Evolutionary conservation across 2,329 filamentous ascomycete genomes (phyloP).

Genomic region (Fonsecaea pedrosoi): DNA sequence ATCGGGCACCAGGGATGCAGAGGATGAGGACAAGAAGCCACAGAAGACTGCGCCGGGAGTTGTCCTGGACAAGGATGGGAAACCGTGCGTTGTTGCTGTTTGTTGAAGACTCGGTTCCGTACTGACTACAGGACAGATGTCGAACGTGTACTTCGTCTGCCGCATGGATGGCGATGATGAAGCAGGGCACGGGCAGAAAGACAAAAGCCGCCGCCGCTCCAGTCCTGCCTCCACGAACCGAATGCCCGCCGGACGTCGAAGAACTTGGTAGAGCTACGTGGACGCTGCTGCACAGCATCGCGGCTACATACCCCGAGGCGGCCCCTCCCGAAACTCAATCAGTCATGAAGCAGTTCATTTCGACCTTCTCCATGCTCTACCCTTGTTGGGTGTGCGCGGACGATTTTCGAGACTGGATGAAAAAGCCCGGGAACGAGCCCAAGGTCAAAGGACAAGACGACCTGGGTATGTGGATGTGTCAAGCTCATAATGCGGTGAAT

Average conservation of each 20-base stretch:
- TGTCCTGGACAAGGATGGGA: constrained; percentile 58
- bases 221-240: constrained; percentile 46
- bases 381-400: constrained; percentile 96
- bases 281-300: constrained; percentile 92
- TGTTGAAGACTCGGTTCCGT: constrained; percentile 1
- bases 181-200: constrained; percentile 42
- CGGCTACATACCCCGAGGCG: constrained; percentile 78
- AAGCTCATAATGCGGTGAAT: constrained; percentile 60
- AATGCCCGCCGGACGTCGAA: constrained; percentile 92
- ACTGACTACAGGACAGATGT: constrained; percentile 47
- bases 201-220: constrained; percentile 34
- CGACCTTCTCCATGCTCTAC: constrained; percentile 83
- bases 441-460: constrained; percentile 58
- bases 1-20: constrained; percentile 27
- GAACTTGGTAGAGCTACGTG: constrained; percentile 84
- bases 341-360: constrained; percentile 79
- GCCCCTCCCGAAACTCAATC: constrained; percentile 73
- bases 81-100: constrained; percentile 50
- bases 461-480: constrained; percentile 59
- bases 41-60: constrained; percentile 53
- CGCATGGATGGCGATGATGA: constrained; percentile 55
- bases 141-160: constrained; percentile 57
- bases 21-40: constrained; percentile 25
- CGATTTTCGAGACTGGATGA: constrained; percentile 85
- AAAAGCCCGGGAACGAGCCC: constrained; percentile 68